phyloP scores from a whole-genome alignment of 1,284 basidiomycete genomes.

The Apiotrichum mycotoxinovorans region DNA sequence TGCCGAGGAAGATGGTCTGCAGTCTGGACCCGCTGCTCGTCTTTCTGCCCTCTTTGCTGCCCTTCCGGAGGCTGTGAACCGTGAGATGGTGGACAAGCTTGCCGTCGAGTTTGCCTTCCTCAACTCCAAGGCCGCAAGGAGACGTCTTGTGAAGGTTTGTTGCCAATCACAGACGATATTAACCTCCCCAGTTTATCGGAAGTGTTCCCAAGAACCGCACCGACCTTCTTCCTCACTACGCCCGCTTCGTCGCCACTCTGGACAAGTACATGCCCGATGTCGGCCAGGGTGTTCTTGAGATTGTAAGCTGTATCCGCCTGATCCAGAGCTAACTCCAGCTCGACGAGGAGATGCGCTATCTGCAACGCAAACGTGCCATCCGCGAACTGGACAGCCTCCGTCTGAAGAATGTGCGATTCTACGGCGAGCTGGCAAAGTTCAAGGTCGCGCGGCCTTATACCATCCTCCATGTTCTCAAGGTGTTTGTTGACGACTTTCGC shows the following conservation, averaged over 20 bases:
- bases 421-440: constrained; percentile 94
- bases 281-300: constrained; percentile 71
- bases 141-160: constrained; percentile 75
- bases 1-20: constrained; percentile 47
- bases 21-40: constrained; percentile 82
- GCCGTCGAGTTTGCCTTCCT: constrained; percentile 94
- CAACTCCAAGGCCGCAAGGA: constrained; percentile 91
- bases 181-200: constrained; percentile 64
- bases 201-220: constrained; percentile 83
- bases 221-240: constrained; percentile 91
- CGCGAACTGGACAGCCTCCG: constrained; percentile 81
- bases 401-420: constrained; percentile 84
- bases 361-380: constrained; percentile 90
- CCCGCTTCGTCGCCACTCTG: constrained; percentile 81
- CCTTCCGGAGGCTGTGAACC: constrained; percentile 87
- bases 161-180: not conserved
- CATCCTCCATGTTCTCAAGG: constrained; percentile 93
- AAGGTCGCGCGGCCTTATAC: constrained; percentile 85
- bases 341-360: constrained; percentile 92
- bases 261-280: constrained; percentile 92
- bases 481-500: constrained; percentile 91
- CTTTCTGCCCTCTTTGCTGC: constrained; percentile 88
- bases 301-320: constrained; percentile 57
- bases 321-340: constrained; percentile 57
- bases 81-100: constrained; percentile 86